Percentiles rank a stretch among this genome's conserved stretches.
Evolutionary conservation across 1,139 yeast species (phyloP).

Genomic region (Magnusiomyces ingens): DNA sequence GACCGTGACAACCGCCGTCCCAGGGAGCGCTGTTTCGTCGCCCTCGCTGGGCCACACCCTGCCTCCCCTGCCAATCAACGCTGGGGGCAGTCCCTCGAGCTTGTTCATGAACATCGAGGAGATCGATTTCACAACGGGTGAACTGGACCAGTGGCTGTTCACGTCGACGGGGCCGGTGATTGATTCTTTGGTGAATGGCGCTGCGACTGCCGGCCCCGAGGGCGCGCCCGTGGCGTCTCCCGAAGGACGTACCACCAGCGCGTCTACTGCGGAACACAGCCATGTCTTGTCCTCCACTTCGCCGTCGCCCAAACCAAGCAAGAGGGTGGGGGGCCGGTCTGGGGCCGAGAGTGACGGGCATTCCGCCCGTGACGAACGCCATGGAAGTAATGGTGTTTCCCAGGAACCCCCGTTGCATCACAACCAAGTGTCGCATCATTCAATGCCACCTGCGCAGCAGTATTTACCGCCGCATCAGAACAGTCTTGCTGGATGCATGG

Average conservation of each 20-base stretch:
- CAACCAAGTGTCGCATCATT: neutral
- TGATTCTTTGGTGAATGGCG: neutral
- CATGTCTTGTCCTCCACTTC: too few species aligned
- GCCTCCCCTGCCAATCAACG: neutral
- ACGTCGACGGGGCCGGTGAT: constrained; percentile 12
- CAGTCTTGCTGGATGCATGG: neutral
- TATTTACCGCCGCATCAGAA: neutral
- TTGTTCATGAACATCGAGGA: constrained; percentile 7
- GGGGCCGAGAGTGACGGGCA: too few species aligned
- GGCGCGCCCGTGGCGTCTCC: neutral
- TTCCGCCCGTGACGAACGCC: too few species aligned
- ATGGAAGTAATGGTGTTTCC: too few species aligned
- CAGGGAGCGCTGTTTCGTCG: neutral
- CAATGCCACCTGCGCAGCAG: neutral
- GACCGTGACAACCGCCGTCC: too few species aligned
- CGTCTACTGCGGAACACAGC: too few species aligned
- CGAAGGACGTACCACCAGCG: neutral
- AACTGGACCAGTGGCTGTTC: constrained; percentile 10
- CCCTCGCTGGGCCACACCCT: neutral
- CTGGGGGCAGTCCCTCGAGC: neutral
- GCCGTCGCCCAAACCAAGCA: too few species aligned
- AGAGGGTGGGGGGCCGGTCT: too few species aligned
- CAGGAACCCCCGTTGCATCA: too few species aligned
- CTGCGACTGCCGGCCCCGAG: neutral
- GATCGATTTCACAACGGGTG: constrained; percentile 6